phyloP scores from a whole-genome alignment of 2,329 filamentous ascomycete genomes.

The Dothideomycetes sp. region DNA sequence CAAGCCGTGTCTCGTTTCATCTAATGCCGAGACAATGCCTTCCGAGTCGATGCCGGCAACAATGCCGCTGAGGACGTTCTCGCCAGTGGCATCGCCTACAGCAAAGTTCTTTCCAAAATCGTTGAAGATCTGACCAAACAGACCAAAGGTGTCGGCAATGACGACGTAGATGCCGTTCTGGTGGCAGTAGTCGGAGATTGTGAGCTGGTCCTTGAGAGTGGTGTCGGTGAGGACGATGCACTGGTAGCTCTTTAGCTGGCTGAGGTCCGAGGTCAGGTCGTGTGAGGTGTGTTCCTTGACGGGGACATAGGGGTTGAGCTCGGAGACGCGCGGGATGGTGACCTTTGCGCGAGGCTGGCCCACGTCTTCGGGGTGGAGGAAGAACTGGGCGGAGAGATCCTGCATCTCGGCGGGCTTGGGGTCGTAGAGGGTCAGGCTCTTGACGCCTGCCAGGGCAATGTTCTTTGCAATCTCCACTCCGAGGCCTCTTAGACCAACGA shows the following conservation, averaged over 20 bases:
- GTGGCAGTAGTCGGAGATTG: constrained; percentile 88
- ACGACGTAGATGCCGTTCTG: constrained; percentile 85
- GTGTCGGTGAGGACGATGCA: constrained; percentile 84
- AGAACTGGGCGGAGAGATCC: constrained; percentile 95
- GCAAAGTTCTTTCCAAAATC: constrained; percentile 95
- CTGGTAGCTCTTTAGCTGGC: constrained; percentile 81
- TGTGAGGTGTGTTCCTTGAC: constrained; percentile 58
- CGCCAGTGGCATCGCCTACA: constrained; percentile 79
- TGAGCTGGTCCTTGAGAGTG: constrained; percentile 66
- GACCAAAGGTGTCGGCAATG: constrained; percentile 77
- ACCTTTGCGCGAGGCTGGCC: constrained; percentile 83
- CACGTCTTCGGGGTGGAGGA: constrained; percentile 77
- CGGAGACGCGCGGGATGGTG: constrained; percentile 79
- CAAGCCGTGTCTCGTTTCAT: constrained; percentile 88
- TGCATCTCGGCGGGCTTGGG: constrained; percentile 72
- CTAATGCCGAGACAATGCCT: constrained; percentile 81
- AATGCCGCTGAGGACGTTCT: constrained; percentile 78
- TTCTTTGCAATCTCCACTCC: constrained; percentile 99
- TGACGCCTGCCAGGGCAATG: constrained; percentile 93
- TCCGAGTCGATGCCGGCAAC: constrained; percentile 82
- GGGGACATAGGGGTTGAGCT: constrained; percentile 93
- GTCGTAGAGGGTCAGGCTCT: constrained; percentile 89
- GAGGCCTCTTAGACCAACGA: constrained; percentile 84
- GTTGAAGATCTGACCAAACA: constrained; percentile 94
- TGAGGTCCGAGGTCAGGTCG: constrained; percentile 64